Evolutionary conservation across 441 rosid genomes (phyloP), one percentile per base, ranked within the genome.

Genomic region (Dalechampia spathulata): DNA sequence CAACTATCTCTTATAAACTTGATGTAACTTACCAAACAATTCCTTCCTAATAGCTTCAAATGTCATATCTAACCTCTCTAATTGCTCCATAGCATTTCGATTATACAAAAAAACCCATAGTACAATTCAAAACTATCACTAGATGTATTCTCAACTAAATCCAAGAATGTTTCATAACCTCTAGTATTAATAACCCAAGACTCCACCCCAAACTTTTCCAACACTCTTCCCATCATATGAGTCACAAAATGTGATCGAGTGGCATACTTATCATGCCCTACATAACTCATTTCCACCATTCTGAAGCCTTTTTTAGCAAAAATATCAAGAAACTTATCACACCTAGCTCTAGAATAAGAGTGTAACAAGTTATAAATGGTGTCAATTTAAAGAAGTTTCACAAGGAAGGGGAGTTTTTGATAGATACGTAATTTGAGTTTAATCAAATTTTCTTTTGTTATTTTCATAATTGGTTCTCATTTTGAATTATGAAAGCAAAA

Each of bases 101-200:
- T 87, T 87, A 44, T 77, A 82, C 67, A 87, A 16, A 66, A 87
- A 84, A 84, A 64, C 16, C 89, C 92, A 40, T 84, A 87, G 51
- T 75, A 87, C 82, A 87, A 54, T 72, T 87, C 95, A 42, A 87
- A 87, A 49, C 95, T 87, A 73, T 87, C 95, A 36, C 74, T 71
- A 1, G 60, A 49, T 0, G 86, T 80, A 52, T 75, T 78, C 63
- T 73, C 81, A 44, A 78, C 86, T 69, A 81, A 67, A 63, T 78
- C 63, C 59, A 81, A 66, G 66, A 81, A 62, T 36, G 75, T 61
- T 67, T 75, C 83, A 30, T 78, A 81, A 43, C 86, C 86, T 67
- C 64, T 81, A 7, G 86, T 81, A 58, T 78, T 78, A 28, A 81
- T 78, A 2, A 79, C 79, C 2, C 81, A 72, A 0, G 79, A 71